A percentile compares a stretch with the other conserved stretches of the same genome.
These are phyloP conservation scores for Yamadazyma conglobata DNA, from an alignment of 1,139 yeast species.

Conservation along the genomic window DNA sequence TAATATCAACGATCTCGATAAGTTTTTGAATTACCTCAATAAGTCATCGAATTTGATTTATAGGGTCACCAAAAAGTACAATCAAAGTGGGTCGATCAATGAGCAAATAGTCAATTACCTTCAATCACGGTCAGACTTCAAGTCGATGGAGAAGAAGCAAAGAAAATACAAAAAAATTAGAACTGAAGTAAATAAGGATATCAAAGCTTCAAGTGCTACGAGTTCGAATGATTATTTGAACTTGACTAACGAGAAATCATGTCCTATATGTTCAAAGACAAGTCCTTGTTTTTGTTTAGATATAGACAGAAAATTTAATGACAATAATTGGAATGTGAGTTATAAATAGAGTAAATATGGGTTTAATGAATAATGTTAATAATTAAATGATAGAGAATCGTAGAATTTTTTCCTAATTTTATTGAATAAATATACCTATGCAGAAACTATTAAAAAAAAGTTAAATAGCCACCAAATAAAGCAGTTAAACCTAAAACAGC, in stretches of 20 bases:
- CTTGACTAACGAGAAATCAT: slow-evolving; percentile 7
- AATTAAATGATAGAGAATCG: not conserved
- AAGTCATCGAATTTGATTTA: slow-evolving; percentile 40
- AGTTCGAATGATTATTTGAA: slow-evolving; percentile 7
- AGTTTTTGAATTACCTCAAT: slow-evolving; percentile 38
- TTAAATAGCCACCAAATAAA: slow-evolving; percentile 56
- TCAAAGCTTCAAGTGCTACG: not conserved
- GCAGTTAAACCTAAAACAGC: slow-evolving; percentile 72
- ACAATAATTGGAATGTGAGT: slow-evolving; percentile 5
- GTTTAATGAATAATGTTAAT: not conserved
- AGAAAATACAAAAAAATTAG: slow-evolving; percentile 6
- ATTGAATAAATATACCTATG: slow-evolving; percentile 11
- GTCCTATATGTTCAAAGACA: slow-evolving; percentile 10
- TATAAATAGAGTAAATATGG: slow-evolving; percentile 1
- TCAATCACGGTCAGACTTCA: slow-evolving; percentile 14
- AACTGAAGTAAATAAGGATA: not conserved
- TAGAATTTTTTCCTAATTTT: not conserved
- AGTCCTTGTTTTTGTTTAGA: slow-evolving; percentile 13
- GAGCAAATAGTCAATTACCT: slow-evolving; percentile 36
- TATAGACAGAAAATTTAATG: slow-evolving; percentile 8
- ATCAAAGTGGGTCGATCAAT: slow-evolving; percentile 19
- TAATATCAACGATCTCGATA: slow-evolving; percentile 41
- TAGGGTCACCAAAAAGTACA: slow-evolving; percentile 35
- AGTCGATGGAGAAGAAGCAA: slow-evolving; percentile 5
- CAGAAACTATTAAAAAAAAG: slow-evolving; percentile 32